Evolutionary conservation across 768 basidiomycete genomes (phyloP).

Genomic region (Mycena maculata): DNA sequence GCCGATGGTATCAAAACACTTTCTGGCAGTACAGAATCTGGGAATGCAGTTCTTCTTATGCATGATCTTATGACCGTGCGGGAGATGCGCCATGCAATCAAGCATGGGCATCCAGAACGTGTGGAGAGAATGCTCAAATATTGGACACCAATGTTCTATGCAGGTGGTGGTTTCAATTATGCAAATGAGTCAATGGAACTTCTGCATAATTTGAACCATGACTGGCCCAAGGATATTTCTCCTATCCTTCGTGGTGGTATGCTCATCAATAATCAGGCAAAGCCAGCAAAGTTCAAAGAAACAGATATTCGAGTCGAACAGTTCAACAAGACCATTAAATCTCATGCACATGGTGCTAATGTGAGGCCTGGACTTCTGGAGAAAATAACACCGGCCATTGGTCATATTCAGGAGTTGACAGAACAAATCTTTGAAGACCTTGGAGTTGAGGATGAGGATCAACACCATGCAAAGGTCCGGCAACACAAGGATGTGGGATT

Average conservation of each 20-base stretch:
- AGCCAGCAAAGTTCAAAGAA: slow-evolving; percentile 32
- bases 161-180: slow-evolving; percentile 39
- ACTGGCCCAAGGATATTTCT: slow-evolving; percentile 38
- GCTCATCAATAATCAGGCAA: slow-evolving; percentile 38
- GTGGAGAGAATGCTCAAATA: slow-evolving; percentile 35
- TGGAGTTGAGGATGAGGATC: slow-evolving; percentile 32
- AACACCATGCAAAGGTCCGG: slow-evolving; percentile 35
- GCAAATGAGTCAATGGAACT: slow-evolving; percentile 42
- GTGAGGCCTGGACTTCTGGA: slow-evolving; percentile 33
- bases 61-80: slow-evolving; percentile 35
- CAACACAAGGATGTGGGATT: slow-evolving; percentile 37
- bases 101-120: slow-evolving; percentile 35
- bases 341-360: slow-evolving; percentile 37
- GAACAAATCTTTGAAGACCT: slow-evolving; percentile 35
- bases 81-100: slow-evolving; percentile 37
- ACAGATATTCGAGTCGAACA: slow-evolving; percentile 42
- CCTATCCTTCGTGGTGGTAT: slow-evolving; percentile 32
- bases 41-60: slow-evolving; percentile 18
- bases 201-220: slow-evolving; percentile 37
- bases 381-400: slow-evolving; percentile 39
- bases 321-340: slow-evolving; percentile 39
- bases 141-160: slow-evolving; percentile 37
- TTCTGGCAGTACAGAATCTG: slow-evolving; percentile 10
- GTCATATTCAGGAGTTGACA: slow-evolving; percentile 34
- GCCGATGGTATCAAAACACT: slow-evolving; percentile 13